A percentile compares a stretch with the other conserved stretches of the same genome.
Conservation (phyloP, 1,284 basidiomycete genomes). For the Austropuccinia psidii region DNA sequence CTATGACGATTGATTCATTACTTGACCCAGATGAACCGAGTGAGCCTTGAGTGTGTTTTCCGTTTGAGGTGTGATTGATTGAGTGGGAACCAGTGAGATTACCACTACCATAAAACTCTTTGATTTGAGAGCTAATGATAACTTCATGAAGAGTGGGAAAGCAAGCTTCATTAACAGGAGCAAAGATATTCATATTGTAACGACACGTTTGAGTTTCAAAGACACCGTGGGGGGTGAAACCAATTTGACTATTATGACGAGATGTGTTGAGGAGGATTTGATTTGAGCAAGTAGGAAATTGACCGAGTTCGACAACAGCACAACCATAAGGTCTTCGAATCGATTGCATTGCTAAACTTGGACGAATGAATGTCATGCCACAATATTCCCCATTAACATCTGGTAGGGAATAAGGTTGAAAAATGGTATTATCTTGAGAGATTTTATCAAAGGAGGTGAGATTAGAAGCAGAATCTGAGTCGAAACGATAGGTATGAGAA, state of each 20-base stretch:
- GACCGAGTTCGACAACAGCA: constrained; percentile 76
- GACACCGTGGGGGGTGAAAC: background rate
- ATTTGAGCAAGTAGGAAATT: constrained; percentile 57
- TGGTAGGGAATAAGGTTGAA: constrained; percentile 12
- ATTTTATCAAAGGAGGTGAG: constrained; percentile 30
- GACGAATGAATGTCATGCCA: constrained; percentile 39
- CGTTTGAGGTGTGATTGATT: background rate
- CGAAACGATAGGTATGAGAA: constrained; percentile 13
- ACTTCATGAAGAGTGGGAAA: constrained; percentile 94
- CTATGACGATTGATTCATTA: constrained; percentile 35
- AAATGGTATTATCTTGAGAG: background rate
- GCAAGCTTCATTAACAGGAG: constrained; percentile 68
- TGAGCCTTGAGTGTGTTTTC: constrained; percentile 53
- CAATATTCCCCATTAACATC: constrained; percentile 8
- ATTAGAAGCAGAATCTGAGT: constrained; percentile 28
- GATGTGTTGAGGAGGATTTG: constrained; percentile 45
- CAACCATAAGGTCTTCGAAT: constrained; percentile 87
- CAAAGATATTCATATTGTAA: constrained; percentile 79
- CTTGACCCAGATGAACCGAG: constrained; percentile 51
- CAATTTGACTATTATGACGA: constrained; percentile 52
- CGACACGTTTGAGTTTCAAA: constrained; percentile 50
- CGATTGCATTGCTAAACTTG: constrained; percentile 38
- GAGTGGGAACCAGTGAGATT: constrained; percentile 19
- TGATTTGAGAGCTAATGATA: constrained; percentile 70
- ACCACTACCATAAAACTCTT: constrained; percentile 64